Percentiles rank a stretch among this genome's conserved stretches.
Evolutionary conservation across 1,284 basidiomycete species (phyloP).

Genomic region (Rhodotorula sp.): DNA sequence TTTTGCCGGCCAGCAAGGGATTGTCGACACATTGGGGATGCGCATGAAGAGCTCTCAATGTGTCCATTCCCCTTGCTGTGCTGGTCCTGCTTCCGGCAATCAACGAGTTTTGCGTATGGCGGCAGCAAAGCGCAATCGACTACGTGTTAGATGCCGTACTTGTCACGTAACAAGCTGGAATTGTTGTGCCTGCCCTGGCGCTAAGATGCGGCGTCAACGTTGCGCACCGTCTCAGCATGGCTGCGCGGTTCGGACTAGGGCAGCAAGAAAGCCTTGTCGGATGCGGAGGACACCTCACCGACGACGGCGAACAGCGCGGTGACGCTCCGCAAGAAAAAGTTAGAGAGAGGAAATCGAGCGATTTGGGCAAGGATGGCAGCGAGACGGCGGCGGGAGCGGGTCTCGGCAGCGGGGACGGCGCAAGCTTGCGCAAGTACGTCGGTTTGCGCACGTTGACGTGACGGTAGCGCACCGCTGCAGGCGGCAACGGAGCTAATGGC

Average conservation of each 20-base stretch:
- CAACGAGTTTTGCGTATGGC: slow-evolving; percentile 39
- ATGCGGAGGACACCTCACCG: background rate
- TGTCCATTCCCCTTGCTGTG: slow-evolving; percentile 47
- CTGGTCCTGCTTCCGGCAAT: slow-evolving; percentile 51
- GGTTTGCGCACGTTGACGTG: background rate
- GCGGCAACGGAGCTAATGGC: background rate
- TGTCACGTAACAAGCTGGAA: background rate
- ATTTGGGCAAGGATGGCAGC: background rate
- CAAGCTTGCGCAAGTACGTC: background rate
- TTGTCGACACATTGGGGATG: slow-evolving; percentile 45
- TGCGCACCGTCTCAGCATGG: background rate
- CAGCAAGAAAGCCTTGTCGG: background rate
- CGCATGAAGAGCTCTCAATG: slow-evolving; percentile 54
- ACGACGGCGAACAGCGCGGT: background rate
- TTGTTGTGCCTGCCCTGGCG: background rate
- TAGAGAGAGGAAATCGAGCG: slow-evolving; percentile 1
- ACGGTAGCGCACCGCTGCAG: background rate
- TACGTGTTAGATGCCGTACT: background rate
- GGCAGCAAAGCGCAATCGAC: slow-evolving; percentile 32
- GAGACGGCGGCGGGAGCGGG: too few species aligned
- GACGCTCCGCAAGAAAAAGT: background rate
- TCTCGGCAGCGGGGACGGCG: background rate
- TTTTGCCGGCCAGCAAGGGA: slow-evolving; percentile 1
- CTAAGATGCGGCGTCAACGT: slow-evolving; percentile 1
- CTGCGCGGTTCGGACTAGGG: slow-evolving; percentile 1